A percentile compares a stretch with the other conserved stretches of the same genome.
Evolutionary conservation across 1,284 basidiomycete species (phyloP).

Genomic region (Sanghuangporus weigelae): DNA sequence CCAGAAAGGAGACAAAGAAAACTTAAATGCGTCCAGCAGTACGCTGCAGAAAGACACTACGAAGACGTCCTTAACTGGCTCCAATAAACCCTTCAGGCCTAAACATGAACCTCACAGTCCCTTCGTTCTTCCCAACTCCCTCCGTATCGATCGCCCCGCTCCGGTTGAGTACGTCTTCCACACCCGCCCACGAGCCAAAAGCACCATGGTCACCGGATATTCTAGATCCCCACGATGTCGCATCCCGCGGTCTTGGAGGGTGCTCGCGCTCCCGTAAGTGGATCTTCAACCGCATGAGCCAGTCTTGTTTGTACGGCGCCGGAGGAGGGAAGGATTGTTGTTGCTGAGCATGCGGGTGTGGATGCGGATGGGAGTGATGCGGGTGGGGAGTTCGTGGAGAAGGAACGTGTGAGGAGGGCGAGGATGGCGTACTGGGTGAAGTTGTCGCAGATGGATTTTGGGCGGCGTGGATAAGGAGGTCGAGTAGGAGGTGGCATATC

Average conservation of each 20-base stretch:
- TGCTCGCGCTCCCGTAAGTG: conserved; percentile 68
- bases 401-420: conserved; percentile 64
- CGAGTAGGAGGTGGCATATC: conserved; percentile 79
- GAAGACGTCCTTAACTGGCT: not conserved
- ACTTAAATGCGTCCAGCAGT: not conserved
- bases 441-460: conserved; percentile 67
- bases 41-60: not conserved
- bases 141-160: conserved; percentile 26
- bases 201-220: conserved; percentile 30
- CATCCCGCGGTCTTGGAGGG: conserved; percentile 36
- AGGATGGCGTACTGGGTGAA: conserved; percentile 66
- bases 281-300: conserved; percentile 76
- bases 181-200: conserved; percentile 37
- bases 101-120: conserved; percentile 81
- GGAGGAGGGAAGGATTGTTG: conserved; percentile 22
- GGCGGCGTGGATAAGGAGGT: conserved; percentile 68
- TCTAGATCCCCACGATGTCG: conserved; percentile 19
- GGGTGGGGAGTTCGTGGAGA: conserved; percentile 38
- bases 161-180: conserved; percentile 28
- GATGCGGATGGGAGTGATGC: conserved; percentile 21
- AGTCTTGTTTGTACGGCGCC: conserved; percentile 67
- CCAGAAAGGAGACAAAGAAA: too few species aligned
- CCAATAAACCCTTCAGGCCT: conserved; percentile 36
- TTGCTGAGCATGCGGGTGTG: conserved; percentile 5
- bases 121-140: conserved; percentile 71